Evolutionary conservation across 2,329 filamentous ascomycete species (phyloP).

Genomic region (Epichloe elymi): DNA sequence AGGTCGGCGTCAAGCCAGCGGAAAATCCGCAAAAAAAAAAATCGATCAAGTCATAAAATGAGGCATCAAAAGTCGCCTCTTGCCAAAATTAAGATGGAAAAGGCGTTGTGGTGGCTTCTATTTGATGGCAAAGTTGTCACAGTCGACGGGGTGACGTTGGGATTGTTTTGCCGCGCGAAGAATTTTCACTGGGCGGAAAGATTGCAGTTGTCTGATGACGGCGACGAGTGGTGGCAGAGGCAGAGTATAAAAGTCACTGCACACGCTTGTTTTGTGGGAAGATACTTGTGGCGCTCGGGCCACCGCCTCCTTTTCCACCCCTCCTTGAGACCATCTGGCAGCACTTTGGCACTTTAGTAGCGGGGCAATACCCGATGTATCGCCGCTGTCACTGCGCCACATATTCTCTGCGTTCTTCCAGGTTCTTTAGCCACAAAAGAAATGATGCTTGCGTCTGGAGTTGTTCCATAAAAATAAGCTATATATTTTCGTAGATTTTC

Average conservation of each 20-base stretch:
- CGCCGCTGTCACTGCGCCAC: too few species aligned
- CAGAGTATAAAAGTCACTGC: constrained; percentile 6
- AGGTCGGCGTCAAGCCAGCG: constrained; percentile 30
- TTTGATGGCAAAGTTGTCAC: constrained; percentile 39
- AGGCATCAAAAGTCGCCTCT: constrained; percentile 41
- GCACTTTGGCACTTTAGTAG: neutral
- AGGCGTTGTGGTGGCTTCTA: constrained; percentile 33
- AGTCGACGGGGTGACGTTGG: constrained; percentile 43
- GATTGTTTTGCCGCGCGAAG: constrained; percentile 39
- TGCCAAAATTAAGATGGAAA: constrained; percentile 36
- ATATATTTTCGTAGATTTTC: too few species aligned
- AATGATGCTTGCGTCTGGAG: too few species aligned
- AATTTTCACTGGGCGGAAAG: constrained; percentile 35
- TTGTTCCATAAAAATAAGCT: too few species aligned
- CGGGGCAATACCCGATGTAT: too few species aligned
- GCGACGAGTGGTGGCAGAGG: constrained; percentile 3
- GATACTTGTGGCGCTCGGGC: constrained; percentile 19
- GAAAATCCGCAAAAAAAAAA: constrained; percentile 53
- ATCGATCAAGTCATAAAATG: constrained; percentile 48
- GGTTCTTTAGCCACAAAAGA: too few species aligned
- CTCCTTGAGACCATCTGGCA: constrained; percentile 4
- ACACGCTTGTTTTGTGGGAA: constrained; percentile 7
- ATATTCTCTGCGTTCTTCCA: too few species aligned
- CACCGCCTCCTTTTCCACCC: constrained; percentile 19
- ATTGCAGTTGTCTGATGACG: constrained; percentile 4